Base-by-base conservation (phyloP, 768 basidiomycete genomes). In the Pulveroboletus ravenelii region DNA sequence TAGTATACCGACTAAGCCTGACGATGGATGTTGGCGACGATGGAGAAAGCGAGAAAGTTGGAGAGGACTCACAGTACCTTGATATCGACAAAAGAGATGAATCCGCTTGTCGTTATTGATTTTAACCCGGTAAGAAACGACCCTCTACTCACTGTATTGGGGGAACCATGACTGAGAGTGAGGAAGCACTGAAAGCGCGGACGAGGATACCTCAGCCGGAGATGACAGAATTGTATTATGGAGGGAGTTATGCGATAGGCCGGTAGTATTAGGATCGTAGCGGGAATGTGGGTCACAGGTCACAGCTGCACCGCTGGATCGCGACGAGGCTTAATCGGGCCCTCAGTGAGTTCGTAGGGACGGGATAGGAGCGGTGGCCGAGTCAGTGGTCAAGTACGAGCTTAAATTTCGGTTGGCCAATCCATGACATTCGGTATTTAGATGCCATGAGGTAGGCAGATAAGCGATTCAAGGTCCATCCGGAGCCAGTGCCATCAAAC, bases 1-100 rank as follows among this genome's bases (percentile, higher is more conserved):
- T 34, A 64, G 45, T 5, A 39, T 23, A 3, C 59, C 62, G 18
- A 62, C 59, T 38, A 59, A 23, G 8, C 47, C 62, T 63, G n/a
- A 17, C 14, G 38, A 55, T 7, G 6, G 17, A 31, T 15, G 10
- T 56, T 10, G 36, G 38, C 4, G 10, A 31, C n/a, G 3, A 34
- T 40, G 30, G 6, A 39, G n/a, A 47, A 3, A 30, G 2, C 10
- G 27, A 41, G 34, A 34, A 13, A 13, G 31, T n/a, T 3, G 15
- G 18, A 10, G 30, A 43, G n/a, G 34, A 48, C 51, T 45, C 45
- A 64, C 61, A 58, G 35, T 55, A 53, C 43, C 62, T 63, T 10
- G 38, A 40, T 12, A 32, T n/a, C 18, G 1, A 31, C 12, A 32
- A 12, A 5, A 23, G 14, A 32, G 34, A 36, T 20, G 5, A 7